Base-by-base conservation (phyloP, 257 asterid species). In the Nicotiana noctiflora region DNA sequence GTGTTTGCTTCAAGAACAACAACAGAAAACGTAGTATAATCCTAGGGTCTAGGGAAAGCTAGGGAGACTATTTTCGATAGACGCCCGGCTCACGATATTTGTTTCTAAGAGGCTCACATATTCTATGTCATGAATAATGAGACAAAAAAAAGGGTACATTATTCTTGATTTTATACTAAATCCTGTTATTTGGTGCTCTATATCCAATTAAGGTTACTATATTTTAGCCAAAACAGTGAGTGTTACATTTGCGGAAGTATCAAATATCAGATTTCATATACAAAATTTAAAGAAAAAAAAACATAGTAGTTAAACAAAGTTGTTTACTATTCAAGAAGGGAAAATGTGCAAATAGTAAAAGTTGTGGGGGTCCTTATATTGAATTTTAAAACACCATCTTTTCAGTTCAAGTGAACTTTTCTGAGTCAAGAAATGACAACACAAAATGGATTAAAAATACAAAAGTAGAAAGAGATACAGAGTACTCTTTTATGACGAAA, bases 21-120 rank as follows among this genome's bases (percentile, higher is more conserved):
- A 4, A 31, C 0, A 31, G 4, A 31, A 31, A 4, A 31, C 6
- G 32, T 4, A 31, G 34, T 31, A 0, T 31, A 31, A 31, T 31
- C 6, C 6, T 4, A 29, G 32, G 32, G 32, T 29, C 32, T 29
- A 3, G 32, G 32, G 6, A 31, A 31, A 31, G 5, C 1, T 31
- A 0, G 6, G 4, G 34, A 0, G 0, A 4, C 0, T 31, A 6
- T 31, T 4, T 31, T 6, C 34, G 34, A 31, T 31, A 31, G 34
- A 31, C 34, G 6, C 6, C 4, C 34, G 34, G 6, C 34, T 31
- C 34, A 31, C 34, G 6, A 31, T 55, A 74, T 34, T 29, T 1
- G 46, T 40, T 57, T 79, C 32, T n/a, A 5, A 40, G 15, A 81
- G 79, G 83, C 19, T 81, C 81, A 4, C 74, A 75, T 74, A 70